Conservation (phyloP, 192 early-diverging fungal species). For the Phlyctochytrium arcticum region DNA sequence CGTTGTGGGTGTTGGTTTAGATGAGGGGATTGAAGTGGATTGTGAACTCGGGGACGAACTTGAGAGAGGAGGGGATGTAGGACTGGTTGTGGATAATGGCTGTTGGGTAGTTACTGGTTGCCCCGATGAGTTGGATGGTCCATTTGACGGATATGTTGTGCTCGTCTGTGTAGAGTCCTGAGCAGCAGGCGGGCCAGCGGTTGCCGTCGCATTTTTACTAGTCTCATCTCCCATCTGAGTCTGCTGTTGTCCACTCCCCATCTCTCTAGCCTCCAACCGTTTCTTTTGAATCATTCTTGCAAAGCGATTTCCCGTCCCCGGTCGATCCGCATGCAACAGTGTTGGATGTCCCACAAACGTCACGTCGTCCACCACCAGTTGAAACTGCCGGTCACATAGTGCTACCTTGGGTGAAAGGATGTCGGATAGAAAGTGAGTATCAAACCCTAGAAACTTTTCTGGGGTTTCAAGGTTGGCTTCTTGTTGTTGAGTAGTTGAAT, state of each 20-base stretch:
- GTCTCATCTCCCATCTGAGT: slow-evolving; percentile 14
- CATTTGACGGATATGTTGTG: too few relatives aligned
- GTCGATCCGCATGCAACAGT: slow-evolving; percentile 54
- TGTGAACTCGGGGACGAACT: slow-evolving; percentile 1
- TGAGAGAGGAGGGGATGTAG: not conserved
- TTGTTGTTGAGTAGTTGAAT: not conserved
- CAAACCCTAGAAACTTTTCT: slow-evolving; percentile 59
- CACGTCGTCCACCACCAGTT: slow-evolving; percentile 79
- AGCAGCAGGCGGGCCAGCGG: too few relatives aligned
- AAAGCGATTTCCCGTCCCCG: slow-evolving; percentile 51
- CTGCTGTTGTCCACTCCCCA: slow-evolving; percentile 28
- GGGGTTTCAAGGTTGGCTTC: not conserved
- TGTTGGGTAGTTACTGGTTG: not conserved
- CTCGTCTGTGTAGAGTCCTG: too few relatives aligned
- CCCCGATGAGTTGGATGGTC: too few relatives aligned
- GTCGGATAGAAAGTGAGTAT: slow-evolving; percentile 72
- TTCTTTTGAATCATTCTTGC: slow-evolving; percentile 37
- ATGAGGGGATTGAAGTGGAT: slow-evolving; percentile 1
- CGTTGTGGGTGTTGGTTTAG: not conserved
- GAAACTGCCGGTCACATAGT: slow-evolving; percentile 79
- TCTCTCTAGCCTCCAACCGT: slow-evolving; percentile 26
- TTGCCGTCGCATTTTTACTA: too few relatives aligned
- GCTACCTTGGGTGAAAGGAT: slow-evolving; percentile 81
- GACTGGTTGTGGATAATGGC: too few relatives aligned
- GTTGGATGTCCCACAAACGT: slow-evolving; percentile 71